Conservation (phyloP, 148 eudicot species). For the Cornus suecica region DNA sequence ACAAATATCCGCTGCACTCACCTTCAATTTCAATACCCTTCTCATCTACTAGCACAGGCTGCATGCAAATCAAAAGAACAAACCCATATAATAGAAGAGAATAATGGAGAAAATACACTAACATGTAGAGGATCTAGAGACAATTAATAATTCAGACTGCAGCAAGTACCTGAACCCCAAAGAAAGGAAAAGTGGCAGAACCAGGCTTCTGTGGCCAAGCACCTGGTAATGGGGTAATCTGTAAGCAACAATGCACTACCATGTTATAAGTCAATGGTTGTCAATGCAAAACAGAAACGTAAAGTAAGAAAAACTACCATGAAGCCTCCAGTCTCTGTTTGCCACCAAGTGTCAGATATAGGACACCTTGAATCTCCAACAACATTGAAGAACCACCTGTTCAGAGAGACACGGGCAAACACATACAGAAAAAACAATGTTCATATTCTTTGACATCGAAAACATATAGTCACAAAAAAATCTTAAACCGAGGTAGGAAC, state of each 20-base stretch:
- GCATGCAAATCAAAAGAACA: slow-evolving; percentile 24
- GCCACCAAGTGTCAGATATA: slow-evolving; percentile 99
- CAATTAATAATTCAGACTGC: background rate
- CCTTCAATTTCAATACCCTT: slow-evolving; percentile 93
- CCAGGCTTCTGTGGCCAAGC: slow-evolving; percentile 99
- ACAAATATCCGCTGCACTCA: slow-evolving; percentile 91
- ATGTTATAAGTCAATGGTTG: background rate
- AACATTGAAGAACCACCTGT: slow-evolving; percentile 90
- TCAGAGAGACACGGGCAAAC: background rate
- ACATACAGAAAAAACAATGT: background rate
- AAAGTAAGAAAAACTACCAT: slow-evolving; percentile 48
- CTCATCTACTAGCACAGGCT: slow-evolving; percentile 99
- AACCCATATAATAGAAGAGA: slow-evolving; percentile 2
- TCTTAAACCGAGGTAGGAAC: slow-evolving; percentile 28
- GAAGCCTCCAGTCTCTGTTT: slow-evolving; percentile 99
- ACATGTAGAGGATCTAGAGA: background rate
- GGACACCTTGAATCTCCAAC: slow-evolving; percentile 95
- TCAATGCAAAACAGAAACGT: background rate
- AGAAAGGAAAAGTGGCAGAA: slow-evolving; percentile 96
- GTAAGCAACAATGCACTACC: slow-evolving; percentile 19
- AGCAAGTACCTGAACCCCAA: slow-evolving; percentile 86
- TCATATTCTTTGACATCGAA: background rate
- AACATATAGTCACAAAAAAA: background rate
- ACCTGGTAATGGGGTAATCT: slow-evolving; percentile 98
- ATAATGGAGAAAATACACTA: slow-evolving; percentile 7